Evolutionary conservation across 768 basidiomycete genomes (phyloP).

Genomic region (Agrocybe praecox): DNA sequence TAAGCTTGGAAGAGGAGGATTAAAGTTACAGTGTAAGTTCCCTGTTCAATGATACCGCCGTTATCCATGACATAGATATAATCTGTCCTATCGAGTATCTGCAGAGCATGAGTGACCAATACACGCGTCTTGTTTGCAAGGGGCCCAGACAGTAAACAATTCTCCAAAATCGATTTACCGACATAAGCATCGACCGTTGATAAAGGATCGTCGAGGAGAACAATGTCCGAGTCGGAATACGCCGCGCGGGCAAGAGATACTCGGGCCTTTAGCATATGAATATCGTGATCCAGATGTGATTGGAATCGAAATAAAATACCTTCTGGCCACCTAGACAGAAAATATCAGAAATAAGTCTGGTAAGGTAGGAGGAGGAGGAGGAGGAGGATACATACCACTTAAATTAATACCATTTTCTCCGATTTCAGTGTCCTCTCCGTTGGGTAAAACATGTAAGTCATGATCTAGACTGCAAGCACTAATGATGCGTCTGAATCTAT

Average conservation of each 20-base stretch:
- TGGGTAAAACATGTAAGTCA: conserved; percentile 72
- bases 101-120: conserved; percentile 62
- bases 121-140: conserved; percentile 57
- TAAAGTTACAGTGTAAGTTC: conserved; percentile 52
- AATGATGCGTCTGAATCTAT: conserved; percentile 59
- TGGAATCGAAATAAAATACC: conserved; percentile 14
- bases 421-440: conserved; percentile 72
- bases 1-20: not conserved
- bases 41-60: conserved; percentile 61
- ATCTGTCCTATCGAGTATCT: conserved; percentile 59
- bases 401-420: conserved; percentile 80
- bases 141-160: conserved; percentile 61
- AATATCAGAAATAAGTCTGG: not conserved
- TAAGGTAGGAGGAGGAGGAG: not conserved
- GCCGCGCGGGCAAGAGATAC: conserved; percentile 77
- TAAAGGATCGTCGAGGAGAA: conserved; percentile 84
- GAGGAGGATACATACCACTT: conserved; percentile 50
- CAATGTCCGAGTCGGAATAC: conserved; percentile 73
- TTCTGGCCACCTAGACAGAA: conserved; percentile 37
- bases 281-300: no score
- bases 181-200: conserved; percentile 82
- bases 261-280: conserved; percentile 49
- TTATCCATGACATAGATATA: conserved; percentile 69
- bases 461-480: conserved; percentile 68
- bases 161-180: conserved; percentile 63